A percentile compares a stretch with the other conserved stretches of the same genome.
phyloP scores from a whole-genome alignment of 345 rosid species.

The Citropsis articulata region DNA sequence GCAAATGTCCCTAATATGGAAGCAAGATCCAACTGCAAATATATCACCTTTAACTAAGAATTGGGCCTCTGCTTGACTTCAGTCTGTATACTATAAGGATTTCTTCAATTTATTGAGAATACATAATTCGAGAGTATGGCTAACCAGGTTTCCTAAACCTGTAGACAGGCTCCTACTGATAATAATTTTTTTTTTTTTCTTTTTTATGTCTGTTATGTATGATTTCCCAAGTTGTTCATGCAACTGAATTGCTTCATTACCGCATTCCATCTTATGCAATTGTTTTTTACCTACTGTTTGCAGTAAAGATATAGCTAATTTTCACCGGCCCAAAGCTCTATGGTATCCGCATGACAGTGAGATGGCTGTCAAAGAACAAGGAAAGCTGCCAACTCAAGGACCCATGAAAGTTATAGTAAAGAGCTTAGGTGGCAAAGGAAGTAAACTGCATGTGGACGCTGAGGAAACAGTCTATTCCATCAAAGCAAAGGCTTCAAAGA shows the following conservation, averaged over 20 bases:
- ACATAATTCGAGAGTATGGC: neutral
- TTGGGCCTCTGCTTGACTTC: neutral
- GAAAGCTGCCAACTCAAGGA: constrained; percentile 71
- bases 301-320: constrained; percentile 93
- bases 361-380: constrained; percentile 85
- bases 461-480: constrained; percentile 81
- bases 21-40: neutral
- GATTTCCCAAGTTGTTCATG: neutral
- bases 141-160: neutral
- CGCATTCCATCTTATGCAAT: neutral
- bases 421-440: constrained; percentile 98
- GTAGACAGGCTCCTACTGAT: neutral
- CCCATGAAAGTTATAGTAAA: constrained; percentile 83
- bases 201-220: neutral
- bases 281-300: constrained; percentile 16
- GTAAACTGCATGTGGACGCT: constrained; percentile 79
- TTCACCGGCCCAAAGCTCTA: constrained; percentile 91
- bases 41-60: neutral
- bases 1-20: neutral
- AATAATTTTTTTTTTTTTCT: neutral
- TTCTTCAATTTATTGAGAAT: neutral
- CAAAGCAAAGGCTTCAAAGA: constrained; percentile 83
- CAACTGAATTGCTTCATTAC: constrained; percentile 14
- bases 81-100: neutral
- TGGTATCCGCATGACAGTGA: constrained; percentile 98